Base-by-base conservation (phyloP, 164 flowering plant species). In the Dillenia turbinata region DNA sequence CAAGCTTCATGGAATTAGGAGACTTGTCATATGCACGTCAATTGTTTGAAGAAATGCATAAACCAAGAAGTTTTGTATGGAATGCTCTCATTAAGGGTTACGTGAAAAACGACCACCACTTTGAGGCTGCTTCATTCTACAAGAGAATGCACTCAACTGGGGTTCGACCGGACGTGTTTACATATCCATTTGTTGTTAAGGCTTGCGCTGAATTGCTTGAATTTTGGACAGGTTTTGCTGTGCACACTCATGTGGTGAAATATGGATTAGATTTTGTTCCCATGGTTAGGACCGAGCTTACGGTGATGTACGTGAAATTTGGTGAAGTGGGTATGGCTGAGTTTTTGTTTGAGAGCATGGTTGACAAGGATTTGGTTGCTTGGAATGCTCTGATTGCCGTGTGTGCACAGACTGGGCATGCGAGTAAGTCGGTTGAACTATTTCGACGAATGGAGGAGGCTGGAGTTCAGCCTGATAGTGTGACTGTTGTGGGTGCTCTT, bases 321-420 rank as follows among this genome's bases (percentile, higher is more conserved):
- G 75, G 76, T 44, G 70, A 76, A 44, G 14, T 76, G 70, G 72
- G 58, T 62, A 57, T 56, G 62, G 73, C 83, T 11, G 75, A 72
- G 53, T 72, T 57, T 51, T 45, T 80, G 70, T 77, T 73, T 66
- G 58, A 57, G 50, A 68, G 54, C 54, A 71, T 72, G 76, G 16
- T 11, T 50, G 59, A 63, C n/a, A 77, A 69, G 64, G 84, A 81
- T 69, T 69, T 71, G 68, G 71, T 78, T 1, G 65, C 78, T 57
- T 75, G 84, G 85, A 81, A 76, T 74, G 79, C 85, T 66, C 71
- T 78, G 51, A 73, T 78, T 48, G 63, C 80, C 0, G 79, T 52
- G 7, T 75, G 68, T 44, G 71, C 59, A 48, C 85, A 78, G 63
- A 63, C 26, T 54, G 82, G 82, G 44, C 45, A 67, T 59, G 74